Conservation (phyloP, 352 stramenopile species). For the Phytophthora citrophthora region DNA sequence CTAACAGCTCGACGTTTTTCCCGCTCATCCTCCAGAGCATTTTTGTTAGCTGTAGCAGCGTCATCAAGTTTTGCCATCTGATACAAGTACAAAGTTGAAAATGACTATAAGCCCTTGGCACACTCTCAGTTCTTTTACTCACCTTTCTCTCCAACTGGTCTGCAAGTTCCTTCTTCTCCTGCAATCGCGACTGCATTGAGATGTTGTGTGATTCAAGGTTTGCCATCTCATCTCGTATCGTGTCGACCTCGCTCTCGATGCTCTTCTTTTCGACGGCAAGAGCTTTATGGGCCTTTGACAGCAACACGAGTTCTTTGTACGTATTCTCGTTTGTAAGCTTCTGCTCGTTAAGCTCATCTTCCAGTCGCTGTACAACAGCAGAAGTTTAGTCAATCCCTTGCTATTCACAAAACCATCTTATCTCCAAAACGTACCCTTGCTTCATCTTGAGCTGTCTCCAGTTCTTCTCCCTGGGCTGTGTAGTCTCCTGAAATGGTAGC, state of each 20-base stretch:
- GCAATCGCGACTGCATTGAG: constrained; percentile 58
- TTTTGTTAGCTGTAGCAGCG: constrained; percentile 45
- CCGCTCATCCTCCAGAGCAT: constrained; percentile 65
- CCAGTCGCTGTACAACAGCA: constrained; percentile 46
- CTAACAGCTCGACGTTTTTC: constrained; percentile 49
- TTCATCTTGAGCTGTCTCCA: constrained; percentile 58
- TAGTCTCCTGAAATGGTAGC: constrained; percentile 72
- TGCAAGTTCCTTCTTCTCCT: constrained; percentile 68
- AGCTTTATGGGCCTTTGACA: constrained; percentile 82
- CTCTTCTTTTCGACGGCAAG: constrained; percentile 65
- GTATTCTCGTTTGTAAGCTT: constrained; percentile 64
- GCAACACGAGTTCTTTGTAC: constrained; percentile 81
- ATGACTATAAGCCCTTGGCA: constrained; percentile 4
- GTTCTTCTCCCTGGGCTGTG: constrained; percentile 64
- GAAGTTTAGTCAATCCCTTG: neutral
- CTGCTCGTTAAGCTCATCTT: constrained; percentile 67
- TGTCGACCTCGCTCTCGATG: constrained; percentile 54
- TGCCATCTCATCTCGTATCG: constrained; percentile 52
- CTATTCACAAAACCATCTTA: neutral
- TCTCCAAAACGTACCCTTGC: constrained; percentile 41
- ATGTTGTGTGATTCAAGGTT: constrained; percentile 66
- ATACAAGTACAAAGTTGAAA: constrained; percentile 11
- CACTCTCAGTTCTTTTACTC: neutral
- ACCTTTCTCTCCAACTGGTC: constrained; percentile 77
- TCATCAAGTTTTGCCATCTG: constrained; percentile 67